A percentile compares a stretch with the other conserved stretches of the same genome.
These are phyloP conservation scores for Sarocladiaceae sp. DNA, from an alignment of 2,329 filamentous ascomycete species.

Conservation along the genomic window DNA sequence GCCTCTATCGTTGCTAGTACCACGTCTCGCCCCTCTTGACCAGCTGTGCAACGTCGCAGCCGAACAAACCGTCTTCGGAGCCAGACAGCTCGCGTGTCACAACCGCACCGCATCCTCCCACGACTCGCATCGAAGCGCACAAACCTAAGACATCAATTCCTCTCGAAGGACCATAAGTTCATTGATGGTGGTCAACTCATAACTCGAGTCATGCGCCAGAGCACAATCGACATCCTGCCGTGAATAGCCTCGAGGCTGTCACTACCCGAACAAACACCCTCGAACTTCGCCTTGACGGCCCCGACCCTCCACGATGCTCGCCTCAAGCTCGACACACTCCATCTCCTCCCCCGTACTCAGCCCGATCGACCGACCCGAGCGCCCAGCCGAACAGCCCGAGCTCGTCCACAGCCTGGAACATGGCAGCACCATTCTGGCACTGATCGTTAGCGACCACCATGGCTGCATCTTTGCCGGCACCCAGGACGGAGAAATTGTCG, in stretches of 20 bases:
- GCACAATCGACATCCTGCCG: not conserved
- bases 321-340: not conserved
- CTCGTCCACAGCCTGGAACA: conserved; percentile 73
- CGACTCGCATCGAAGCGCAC: not conserved
- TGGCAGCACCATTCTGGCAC: conserved; percentile 73
- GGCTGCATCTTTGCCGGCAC: conserved; percentile 87
- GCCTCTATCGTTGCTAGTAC: not conserved
- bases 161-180: not conserved
- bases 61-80: not conserved
- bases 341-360: conserved; percentile 12
- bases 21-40: not conserved
- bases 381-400: conserved; percentile 41
- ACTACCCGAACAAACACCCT: not conserved
- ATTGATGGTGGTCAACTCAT: not conserved
- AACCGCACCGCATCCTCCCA: not conserved
- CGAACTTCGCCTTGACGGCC: not conserved
- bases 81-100: not conserved
- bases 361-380: conserved; percentile 15
- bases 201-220: not conserved
- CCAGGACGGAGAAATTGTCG: conserved; percentile 87
- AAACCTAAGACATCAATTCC: not conserved
- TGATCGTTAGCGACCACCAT: conserved; percentile 74
- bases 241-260: not conserved
- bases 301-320: conserved; percentile 1
- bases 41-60: not conserved